phyloP scores from a whole-genome alignment of 129 eudicot genomes.

The Gnaphalium uliginosum region DNA sequence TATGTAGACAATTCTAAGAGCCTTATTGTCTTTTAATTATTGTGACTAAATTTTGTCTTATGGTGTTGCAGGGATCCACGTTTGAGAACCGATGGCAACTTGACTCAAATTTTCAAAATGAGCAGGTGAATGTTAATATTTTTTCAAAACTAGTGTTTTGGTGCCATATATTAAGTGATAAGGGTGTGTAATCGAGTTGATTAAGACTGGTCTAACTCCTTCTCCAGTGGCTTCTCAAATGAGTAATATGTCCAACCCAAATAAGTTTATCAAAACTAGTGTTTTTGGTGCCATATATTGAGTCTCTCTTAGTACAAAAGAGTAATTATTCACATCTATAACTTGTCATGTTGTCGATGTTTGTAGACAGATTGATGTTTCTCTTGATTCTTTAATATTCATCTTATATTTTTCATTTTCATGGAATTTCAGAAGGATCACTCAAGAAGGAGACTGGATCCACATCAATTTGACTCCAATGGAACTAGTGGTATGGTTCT shows the following conservation, averaged over 20 bases:
- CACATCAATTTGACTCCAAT: slow-evolving; percentile 75
- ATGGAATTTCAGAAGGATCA: slow-evolving; percentile 66
- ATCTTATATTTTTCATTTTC: slow-evolving; percentile 7
- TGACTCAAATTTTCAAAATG: slow-evolving; percentile 66
- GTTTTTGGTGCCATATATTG: too few relatives aligned
- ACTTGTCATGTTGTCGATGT: not conserved
- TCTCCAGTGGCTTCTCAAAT: slow-evolving; percentile 91
- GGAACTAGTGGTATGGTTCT: slow-evolving; percentile 68
- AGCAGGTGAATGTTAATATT: slow-evolving; percentile 57
- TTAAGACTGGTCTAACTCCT: slow-evolving; percentile 42
- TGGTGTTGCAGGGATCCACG: slow-evolving; percentile 52
- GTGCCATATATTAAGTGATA: not conserved
- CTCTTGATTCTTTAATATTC: not conserved
- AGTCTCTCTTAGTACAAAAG: not conserved
- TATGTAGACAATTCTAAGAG: slow-evolving; percentile 26
- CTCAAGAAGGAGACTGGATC: slow-evolving; percentile 59
- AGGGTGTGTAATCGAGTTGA: not conserved
- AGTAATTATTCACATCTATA: not conserved
- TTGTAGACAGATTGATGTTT: not conserved
- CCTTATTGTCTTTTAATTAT: slow-evolving; percentile 6
- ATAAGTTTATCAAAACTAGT: slow-evolving; percentile 71
- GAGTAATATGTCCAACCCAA: slow-evolving; percentile 93
- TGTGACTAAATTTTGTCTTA: not conserved
- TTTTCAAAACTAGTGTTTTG: not conserved
- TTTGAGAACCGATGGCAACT: slow-evolving; percentile 77